Base-by-base conservation (phyloP, 2,329 filamentous ascomycete species). In the Elsinoe australis region DNA sequence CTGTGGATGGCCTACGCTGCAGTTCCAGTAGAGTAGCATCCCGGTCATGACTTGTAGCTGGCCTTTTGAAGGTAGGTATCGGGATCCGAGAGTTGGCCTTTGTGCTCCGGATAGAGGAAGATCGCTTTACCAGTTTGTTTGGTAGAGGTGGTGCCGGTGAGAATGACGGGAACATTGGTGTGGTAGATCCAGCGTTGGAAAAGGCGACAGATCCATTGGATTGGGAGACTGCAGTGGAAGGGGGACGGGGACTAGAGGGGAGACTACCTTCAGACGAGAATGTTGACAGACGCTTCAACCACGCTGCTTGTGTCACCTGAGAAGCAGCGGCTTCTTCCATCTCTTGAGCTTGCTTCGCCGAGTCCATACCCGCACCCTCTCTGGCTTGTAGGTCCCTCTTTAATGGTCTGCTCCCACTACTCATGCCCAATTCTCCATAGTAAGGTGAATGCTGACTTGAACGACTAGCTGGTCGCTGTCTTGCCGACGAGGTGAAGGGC, bases 51-150 rank as follows among this genome's bases (percentile, higher is more conserved):
- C 85, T 88, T 14, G 85, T 89, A 36, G 83, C 83, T 46, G 85
- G 85, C 56, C 85, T 73, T 51, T 82, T 79, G 51, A 89, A 73
- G 17, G 76, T 79, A 2, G 79, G 75, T 52, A 84, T 68, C 55
- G 80, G 77, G 52, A 84, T 70, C 58, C 83, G 78, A 39, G 80
- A 75, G 54, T 69, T 78, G 24, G 80, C 47, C 52, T 68, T 67
- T 46, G 69, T 60, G 45, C 67, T 67, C 54, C 74, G 73, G 38
- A 71, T 67, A 15, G 82, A 79, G 2, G 80, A 74, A 29, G 78
- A 73, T 52, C 84, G 79, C 66, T 90, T 90, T 46, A 88, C 83
- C 32, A 89, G 71, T 67, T 87, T 88, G 64, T 89, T 89, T 14
- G 80, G 82, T 31, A 39, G 6, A 78, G 70, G 24, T 78, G 64